Evolutionary conservation across 345 rosid genomes (phyloP).

Genomic region (Erodium maritimum): DNA sequence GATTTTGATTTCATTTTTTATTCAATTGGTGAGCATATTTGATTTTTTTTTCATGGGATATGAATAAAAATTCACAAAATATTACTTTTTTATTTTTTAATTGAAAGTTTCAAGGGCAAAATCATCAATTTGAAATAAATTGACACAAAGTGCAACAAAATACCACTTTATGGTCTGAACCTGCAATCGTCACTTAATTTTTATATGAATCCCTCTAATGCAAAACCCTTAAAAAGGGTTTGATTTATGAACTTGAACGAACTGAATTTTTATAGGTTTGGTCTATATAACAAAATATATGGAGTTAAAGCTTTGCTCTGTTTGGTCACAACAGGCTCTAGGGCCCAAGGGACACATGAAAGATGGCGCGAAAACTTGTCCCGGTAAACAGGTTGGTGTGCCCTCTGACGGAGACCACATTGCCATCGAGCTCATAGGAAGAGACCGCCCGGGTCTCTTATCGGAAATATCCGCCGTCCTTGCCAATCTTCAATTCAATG

Average conservation of each 20-base stretch:
- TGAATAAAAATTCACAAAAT: too few species aligned
- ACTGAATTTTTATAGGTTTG: too few species aligned
- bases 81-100: too few species aligned
- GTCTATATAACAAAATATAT: too few species aligned
- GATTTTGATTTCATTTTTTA: too few species aligned
- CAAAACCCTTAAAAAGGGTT: not conserved
- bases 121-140: too few species aligned
- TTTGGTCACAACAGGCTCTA: conserved; percentile 33
- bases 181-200: not conserved
- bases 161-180: too few species aligned
- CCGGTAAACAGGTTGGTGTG: conserved; percentile 64
- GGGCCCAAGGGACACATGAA: conserved; percentile 60
- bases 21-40: too few species aligned
- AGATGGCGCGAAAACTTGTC: conserved; percentile 38
- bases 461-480: conserved; percentile 79
- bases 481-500: conserved; percentile 64
- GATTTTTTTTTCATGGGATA: too few species aligned
- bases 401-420: conserved; percentile 77
- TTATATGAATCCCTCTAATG: not conserved
- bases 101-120: too few species aligned
- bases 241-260: not conserved
- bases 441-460: conserved; percentile 82
- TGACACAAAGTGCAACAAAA: too few species aligned
- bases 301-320: too few species aligned
- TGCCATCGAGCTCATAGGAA: conserved; percentile 75